Base-by-base conservation (phyloP, 306 rosid species). In the Rubus idaeus region DNA sequence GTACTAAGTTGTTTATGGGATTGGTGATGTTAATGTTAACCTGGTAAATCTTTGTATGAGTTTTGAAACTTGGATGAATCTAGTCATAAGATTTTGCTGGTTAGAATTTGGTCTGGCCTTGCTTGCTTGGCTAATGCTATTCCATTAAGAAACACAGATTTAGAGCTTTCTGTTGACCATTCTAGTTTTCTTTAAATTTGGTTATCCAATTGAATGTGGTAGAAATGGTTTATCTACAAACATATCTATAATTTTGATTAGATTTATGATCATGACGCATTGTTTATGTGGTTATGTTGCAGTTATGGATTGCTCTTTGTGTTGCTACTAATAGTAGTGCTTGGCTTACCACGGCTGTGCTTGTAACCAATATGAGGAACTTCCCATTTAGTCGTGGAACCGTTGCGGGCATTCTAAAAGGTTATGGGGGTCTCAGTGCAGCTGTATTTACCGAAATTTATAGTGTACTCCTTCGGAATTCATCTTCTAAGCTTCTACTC, bases 311-410 rank as follows among this genome's bases (percentile, higher is more conserved):
- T 86, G 91, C 90, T 20, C 88, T 89, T 14, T 81, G 79, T 46
- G 78, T 86, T 49, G 96, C 90, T 72, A 83, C 93, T 65, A 92
- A 92, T 80, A 90, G 97, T 71, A 75, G 84, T 75, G 92, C 97
- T 20, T 92, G 97, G 97, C 81, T 92, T 70, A 26, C 77, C 52
- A 92, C 97, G 14, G 93, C 88, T 52, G 70, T 92, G 56, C 86
- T 92, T 68, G 97, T 92, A 11, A 90, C 97, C 78, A 92, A 90
- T 77, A 92, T 92, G 97, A 88, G 97, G 76, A 92, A 90, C 81
- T 90, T 92, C 82, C 96, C 96, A 40, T 61, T 75, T 9, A 92
- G 70, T 30, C 86, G 97, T 71, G 97, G 97, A 71, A 84, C 90
- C 0, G 97, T 92, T 62, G 97, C 93, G 0, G 96, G 93, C 65